phyloP scores from a whole-genome alignment of 2,329 filamentous ascomycete species.

The Orbilia ellipsospora region DNA sequence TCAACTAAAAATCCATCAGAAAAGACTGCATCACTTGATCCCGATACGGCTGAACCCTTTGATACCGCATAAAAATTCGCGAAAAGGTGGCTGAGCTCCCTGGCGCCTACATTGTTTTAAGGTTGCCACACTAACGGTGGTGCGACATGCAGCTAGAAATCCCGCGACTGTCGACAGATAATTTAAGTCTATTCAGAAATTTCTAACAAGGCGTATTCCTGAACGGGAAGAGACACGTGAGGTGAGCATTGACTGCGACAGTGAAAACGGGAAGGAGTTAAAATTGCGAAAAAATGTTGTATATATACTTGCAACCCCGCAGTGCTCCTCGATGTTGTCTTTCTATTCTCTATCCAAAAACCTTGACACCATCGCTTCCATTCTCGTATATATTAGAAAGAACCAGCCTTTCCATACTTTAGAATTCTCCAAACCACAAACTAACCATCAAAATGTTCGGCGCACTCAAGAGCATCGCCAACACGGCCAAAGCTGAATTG shows the following conservation, averaged over 20 bases:
- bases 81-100: conserved; percentile 6
- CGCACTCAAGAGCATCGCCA: conserved; percentile 32
- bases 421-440: neutral
- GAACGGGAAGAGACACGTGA: neutral
- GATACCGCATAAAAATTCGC: conserved; percentile 7
- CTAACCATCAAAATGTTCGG: conserved; percentile 38
- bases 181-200: neutral
- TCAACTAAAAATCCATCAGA: neutral
- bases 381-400: too few species aligned
- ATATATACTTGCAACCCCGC: neutral
- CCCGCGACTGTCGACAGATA: conserved; percentile 9
- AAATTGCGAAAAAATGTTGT: too few species aligned
- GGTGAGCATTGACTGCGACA: neutral
- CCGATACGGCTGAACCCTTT: conserved; percentile 33
- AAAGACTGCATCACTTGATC: conserved; percentile 37
- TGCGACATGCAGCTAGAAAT: conserved; percentile 13
- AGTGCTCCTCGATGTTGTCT: neutral
- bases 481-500: conserved; percentile 27
- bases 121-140: neutral
- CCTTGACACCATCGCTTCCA: too few species aligned
- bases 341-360: neutral
- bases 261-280: neutral
- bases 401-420: too few species aligned
- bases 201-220: conserved; percentile 15
- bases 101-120: neutral